Evolutionary conservation across 2,329 filamentous ascomycete genomes (phyloP).

Genomic region (Monilinia vaccinii-corymbosi): DNA sequence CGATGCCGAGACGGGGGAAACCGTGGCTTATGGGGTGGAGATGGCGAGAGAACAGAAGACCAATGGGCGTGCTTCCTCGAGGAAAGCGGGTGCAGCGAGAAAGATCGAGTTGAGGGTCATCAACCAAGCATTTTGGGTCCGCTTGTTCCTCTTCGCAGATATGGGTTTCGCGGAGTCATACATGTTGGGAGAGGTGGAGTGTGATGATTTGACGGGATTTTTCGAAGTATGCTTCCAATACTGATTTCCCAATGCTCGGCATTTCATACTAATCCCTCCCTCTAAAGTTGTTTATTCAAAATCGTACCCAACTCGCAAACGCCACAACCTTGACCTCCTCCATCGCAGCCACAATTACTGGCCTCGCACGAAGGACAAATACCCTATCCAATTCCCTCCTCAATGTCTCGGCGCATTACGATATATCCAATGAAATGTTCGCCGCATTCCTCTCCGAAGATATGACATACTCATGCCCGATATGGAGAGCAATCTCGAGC

Average conservation of each 20-base stretch:
- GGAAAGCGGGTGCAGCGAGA: constrained; percentile 32
- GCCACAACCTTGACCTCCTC: constrained; percentile 54
- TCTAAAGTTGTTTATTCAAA: constrained; percentile 57
- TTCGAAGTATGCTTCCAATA: constrained; percentile 43
- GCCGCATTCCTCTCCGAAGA: constrained; percentile 64
- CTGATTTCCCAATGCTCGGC: background rate
- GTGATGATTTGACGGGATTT: constrained; percentile 56
- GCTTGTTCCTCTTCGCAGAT: constrained; percentile 59
- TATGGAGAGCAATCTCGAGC: constrained; percentile 45
- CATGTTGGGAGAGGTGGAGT: constrained; percentile 64
- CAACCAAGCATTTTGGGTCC: constrained; percentile 61
- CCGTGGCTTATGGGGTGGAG: constrained; percentile 39
- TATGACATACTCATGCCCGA: constrained; percentile 68
- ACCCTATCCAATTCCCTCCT: constrained; percentile 49
- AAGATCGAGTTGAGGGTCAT: constrained; percentile 49
- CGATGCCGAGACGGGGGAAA: constrained; percentile 37
- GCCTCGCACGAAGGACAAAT: constrained; percentile 48
- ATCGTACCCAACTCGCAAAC: constrained; percentile 54
- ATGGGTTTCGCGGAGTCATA: constrained; percentile 62
- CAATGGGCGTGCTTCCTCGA: constrained; percentile 29
- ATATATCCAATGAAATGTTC: constrained; percentile 70
- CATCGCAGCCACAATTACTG: constrained; percentile 47
- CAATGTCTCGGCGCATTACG: constrained; percentile 65
- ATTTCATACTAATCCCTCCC: background rate
- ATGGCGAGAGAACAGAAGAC: constrained; percentile 31